A percentile compares a stretch with the other conserved stretches of the same genome.
Conservation (phyloP, 2,329 filamentous ascomycete species). For the Cladosporium oxysporum region DNA sequence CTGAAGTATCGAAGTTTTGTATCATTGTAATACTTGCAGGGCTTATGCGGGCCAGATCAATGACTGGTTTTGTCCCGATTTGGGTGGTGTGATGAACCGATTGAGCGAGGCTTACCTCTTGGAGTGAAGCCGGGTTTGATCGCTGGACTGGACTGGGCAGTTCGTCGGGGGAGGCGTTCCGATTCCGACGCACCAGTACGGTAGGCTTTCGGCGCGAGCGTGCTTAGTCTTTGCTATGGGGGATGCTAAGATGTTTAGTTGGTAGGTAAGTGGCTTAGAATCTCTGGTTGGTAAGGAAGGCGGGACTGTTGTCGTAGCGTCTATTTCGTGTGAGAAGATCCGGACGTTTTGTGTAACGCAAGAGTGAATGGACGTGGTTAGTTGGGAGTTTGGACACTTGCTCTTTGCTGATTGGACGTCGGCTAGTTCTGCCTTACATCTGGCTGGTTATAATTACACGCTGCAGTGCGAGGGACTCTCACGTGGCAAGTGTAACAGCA, state of each 20-base stretch:
- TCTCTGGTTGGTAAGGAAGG: not conserved
- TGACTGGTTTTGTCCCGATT: not conserved
- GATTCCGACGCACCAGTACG: not conserved
- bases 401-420: slow-evolving; percentile 5
- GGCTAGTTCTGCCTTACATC: not conserved
- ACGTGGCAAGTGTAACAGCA: not conserved
- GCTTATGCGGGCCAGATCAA: not conserved
- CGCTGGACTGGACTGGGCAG: not conserved
- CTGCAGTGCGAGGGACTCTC: not conserved
- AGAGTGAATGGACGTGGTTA: not conserved
- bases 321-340: not conserved
- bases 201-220: not conserved
- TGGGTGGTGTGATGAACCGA: not conserved
- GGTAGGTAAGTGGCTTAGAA: not conserved
- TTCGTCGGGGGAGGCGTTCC: not conserved
- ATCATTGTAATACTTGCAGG: not conserved
- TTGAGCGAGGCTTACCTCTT: not conserved
- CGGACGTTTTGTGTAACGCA: not conserved
- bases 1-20: not conserved
- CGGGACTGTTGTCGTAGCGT: too few species aligned
- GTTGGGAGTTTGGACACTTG: not conserved
- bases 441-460: not conserved
- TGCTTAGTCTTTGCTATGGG: not conserved
- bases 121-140: not conserved
- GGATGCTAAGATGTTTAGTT: not conserved